Conservation (phyloP, 345 rosid genomes). For the Draba incana region DNA sequence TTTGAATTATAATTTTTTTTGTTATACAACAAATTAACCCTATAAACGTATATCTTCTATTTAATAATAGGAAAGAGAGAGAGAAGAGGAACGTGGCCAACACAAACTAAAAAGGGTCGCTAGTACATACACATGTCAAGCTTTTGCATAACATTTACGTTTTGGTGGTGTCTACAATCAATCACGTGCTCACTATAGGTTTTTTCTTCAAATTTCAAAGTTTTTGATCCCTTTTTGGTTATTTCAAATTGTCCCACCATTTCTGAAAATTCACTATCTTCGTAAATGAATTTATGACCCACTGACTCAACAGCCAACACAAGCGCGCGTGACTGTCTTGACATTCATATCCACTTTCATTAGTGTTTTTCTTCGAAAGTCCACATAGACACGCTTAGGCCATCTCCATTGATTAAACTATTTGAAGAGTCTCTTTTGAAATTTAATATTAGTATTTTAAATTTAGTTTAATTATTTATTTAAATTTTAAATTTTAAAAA, state of each 20-base stretch:
- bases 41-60: too few relatives aligned
- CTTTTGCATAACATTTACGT: slow-evolving; percentile 24
- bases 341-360: neutral
- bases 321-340: slow-evolving; percentile 21
- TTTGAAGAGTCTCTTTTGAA: too few relatives aligned
- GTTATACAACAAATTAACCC: too few relatives aligned
- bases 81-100: slow-evolving; percentile 35
- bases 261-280: slow-evolving; percentile 20
- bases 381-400: neutral
- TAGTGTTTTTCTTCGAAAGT: slow-evolving; percentile 9
- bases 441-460: too few relatives aligned
- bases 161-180: slow-evolving; percentile 14
- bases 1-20: too few relatives aligned
- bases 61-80: slow-evolving; percentile 26
- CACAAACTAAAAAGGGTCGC: slow-evolving; percentile 28
- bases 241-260: slow-evolving; percentile 23
- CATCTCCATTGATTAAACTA: too few relatives aligned
- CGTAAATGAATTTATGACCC: slow-evolving; percentile 5
- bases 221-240: slow-evolving; percentile 15
- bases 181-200: slow-evolving; percentile 28
- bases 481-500: too few relatives aligned
- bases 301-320: slow-evolving; percentile 21
- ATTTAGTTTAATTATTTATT: too few relatives aligned
- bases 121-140: slow-evolving; percentile 23
- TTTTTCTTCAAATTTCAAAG: neutral